These are phyloP conservation scores for Claviceps africana DNA, from an alignment of 2,329 filamentous ascomycete genomes.

Conservation along the genomic window DNA sequence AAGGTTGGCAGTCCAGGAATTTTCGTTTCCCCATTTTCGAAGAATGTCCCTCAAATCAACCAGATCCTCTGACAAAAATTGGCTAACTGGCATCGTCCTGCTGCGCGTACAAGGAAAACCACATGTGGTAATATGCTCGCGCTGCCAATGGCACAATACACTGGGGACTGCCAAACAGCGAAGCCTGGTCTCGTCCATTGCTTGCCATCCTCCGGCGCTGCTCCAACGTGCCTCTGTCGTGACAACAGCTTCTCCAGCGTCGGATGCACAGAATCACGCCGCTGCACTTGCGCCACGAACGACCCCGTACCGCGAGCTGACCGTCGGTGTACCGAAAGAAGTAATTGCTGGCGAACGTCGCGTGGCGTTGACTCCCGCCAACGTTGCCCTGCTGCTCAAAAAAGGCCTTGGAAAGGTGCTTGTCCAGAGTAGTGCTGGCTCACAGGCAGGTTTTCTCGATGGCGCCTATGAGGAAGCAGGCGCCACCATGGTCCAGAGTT, in stretches of 20 bases:
- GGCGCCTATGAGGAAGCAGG: conserved; percentile 65
- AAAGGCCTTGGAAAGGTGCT: conserved; percentile 70
- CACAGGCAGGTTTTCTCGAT: conserved; percentile 63
- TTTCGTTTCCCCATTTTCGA: not conserved
- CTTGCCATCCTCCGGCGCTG: conserved; percentile 20
- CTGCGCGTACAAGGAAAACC: conserved; percentile 8
- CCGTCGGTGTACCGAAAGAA: conserved; percentile 67
- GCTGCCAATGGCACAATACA: conserved; percentile 27
- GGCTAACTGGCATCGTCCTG: not conserved
- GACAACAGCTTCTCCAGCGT: conserved; percentile 12
- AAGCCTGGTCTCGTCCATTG: conserved; percentile 14
- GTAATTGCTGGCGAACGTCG: conserved; percentile 67
- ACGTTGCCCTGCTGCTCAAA: conserved; percentile 68
- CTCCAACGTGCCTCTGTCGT: conserved; percentile 25
- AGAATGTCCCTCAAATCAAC: not conserved
- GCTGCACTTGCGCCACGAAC: conserved; percentile 27
- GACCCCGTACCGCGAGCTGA: conserved; percentile 56
- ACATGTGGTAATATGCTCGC: conserved; percentile 9
- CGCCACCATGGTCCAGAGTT: conserved; percentile 57
- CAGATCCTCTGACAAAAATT: conserved; percentile 2
- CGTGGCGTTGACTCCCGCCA: conserved; percentile 73
- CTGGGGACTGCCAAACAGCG: conserved; percentile 14
- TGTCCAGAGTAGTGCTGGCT: conserved; percentile 69
- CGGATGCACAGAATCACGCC: conserved; percentile 21
- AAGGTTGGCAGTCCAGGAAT: conserved; percentile 7